Percentiles rank a stretch among this genome's conserved stretches.
These are phyloP conservation scores for Acanthamoeba triangularis DNA, from an alignment of 208 protist species.

Conservation along the genomic window DNA sequence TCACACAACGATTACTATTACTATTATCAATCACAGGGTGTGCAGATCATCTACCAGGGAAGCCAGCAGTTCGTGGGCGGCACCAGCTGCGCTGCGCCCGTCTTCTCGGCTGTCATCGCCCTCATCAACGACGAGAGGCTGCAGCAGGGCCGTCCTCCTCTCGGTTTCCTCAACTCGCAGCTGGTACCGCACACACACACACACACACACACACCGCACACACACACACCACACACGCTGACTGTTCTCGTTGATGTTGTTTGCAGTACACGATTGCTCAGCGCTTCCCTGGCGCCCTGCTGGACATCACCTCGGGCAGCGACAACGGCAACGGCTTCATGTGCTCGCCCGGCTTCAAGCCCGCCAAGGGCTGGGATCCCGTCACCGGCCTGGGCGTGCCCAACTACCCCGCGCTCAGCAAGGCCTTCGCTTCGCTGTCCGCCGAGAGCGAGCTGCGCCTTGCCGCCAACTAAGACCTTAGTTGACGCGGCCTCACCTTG, in stretches of 20 bases:
- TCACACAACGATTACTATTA: background rate
- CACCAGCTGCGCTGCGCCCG: slow-evolving; percentile 82
- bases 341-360: slow-evolving; percentile 39
- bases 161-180: slow-evolving; percentile 41
- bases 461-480: no score
- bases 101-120: slow-evolving; percentile 84
- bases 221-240: background rate
- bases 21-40: background rate
- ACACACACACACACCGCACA: background rate
- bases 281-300: slow-evolving; percentile 5
- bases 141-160: background rate
- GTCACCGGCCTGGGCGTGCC: slow-evolving; percentile 29
- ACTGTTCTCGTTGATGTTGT: background rate
- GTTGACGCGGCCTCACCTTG: no score
- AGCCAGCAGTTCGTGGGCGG: slow-evolving; percentile 72
- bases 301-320: slow-evolving; percentile 25
- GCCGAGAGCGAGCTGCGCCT: background rate
- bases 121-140: slow-evolving; percentile 84
- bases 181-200: background rate
- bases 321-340: slow-evolving; percentile 40
- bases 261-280: background rate
- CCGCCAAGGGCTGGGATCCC: slow-evolving; percentile 34
- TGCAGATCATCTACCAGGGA: slow-evolving; percentile 5
- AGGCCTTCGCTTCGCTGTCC: background rate
- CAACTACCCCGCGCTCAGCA: slow-evolving; percentile 17